These are phyloP conservation scores for Moesziomyces aphidis DNA, from an alignment of 1,284 basidiomycete species.

Conservation along the genomic window DNA sequence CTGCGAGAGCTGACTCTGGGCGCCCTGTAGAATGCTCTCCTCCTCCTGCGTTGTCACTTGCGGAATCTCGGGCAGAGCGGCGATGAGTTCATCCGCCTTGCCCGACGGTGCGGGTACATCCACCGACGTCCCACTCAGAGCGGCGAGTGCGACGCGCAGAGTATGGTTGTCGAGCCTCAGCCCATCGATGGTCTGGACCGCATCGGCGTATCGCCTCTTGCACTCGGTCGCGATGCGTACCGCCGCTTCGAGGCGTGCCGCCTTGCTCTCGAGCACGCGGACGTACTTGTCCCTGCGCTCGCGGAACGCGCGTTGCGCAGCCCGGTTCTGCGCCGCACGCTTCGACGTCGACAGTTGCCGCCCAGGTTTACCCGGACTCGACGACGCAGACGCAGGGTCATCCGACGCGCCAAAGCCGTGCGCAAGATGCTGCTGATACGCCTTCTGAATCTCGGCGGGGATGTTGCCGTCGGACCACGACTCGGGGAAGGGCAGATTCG, in stretches of 20 bases:
- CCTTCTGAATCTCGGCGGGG: constrained; percentile 34
- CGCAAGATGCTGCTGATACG: constrained; percentile 43
- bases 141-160: constrained; percentile 54
- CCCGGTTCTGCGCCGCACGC: constrained; percentile 62
- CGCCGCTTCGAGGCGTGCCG: constrained; percentile 47
- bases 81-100: constrained; percentile 41
- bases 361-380: constrained; percentile 19
- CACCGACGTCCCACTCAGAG: constrained; percentile 50
- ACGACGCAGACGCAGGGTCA: not conserved
- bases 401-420: constrained; percentile 1
- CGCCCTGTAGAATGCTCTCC: constrained; percentile 15
- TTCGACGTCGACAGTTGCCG: constrained; percentile 57
- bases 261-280: constrained; percentile 57
- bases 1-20: not conserved
- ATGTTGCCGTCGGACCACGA: constrained; percentile 31
- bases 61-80: constrained; percentile 24
- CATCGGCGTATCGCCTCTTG: constrained; percentile 47
- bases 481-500: constrained; percentile 19
- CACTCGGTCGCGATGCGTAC: constrained; percentile 54
- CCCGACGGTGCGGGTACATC: constrained; percentile 27
- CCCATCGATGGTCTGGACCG: constrained; percentile 56
- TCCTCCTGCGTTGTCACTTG: constrained; percentile 34
- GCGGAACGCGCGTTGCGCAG: constrained; percentile 62
- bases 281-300: constrained; percentile 61
- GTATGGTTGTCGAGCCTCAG: constrained; percentile 59